A percentile compares a stretch with the other conserved stretches of the same genome.
These are phyloP conservation scores for Fusarium bactridioides DNA, from an alignment of 2,329 filamentous ascomycete genomes.

Conservation along the genomic window DNA sequence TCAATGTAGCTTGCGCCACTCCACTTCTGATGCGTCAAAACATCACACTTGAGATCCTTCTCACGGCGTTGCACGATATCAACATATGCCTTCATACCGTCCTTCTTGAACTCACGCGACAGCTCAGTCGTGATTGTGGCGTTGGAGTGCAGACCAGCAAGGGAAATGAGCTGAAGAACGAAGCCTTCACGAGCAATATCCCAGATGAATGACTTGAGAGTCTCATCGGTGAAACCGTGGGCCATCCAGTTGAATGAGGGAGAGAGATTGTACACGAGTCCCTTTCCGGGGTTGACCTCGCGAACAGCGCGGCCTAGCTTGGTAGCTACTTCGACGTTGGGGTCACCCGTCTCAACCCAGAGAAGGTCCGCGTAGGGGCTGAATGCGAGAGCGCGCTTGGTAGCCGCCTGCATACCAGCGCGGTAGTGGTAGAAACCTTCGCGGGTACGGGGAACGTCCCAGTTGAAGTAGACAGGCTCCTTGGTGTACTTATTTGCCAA, in stretches of 20 bases:
- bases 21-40: conserved; percentile 95
- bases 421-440: conserved; percentile 95
- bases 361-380: conserved; percentile 92
- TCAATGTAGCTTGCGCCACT: conserved; percentile 77
- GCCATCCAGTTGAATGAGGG: conserved; percentile 99
- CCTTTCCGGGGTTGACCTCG: conserved; percentile 75
- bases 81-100: conserved; percentile 98
- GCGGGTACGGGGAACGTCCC: conserved; percentile 90
- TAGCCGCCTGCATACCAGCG: conserved; percentile 84
- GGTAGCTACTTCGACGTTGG: conserved; percentile 78
- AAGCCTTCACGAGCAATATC: conserved; percentile 91
- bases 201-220: conserved; percentile 93
- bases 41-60: conserved; percentile 89
- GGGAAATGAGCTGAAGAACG: conserved; percentile 71
- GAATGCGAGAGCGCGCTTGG: conserved; percentile 91
- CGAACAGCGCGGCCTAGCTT: conserved; percentile 81
- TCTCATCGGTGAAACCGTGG: conserved; percentile 85
- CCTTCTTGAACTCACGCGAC: conserved; percentile 80
- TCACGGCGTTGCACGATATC: conserved; percentile 88
- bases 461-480: conserved; percentile 80
- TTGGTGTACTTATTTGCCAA: conserved; percentile 74
- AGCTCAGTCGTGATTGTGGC: conserved; percentile 76
- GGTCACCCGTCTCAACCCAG: conserved; percentile 96
- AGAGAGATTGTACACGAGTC: conserved; percentile 93
- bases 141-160: conserved; percentile 72